Percentiles rank a stretch among this genome's conserved stretches.
phyloP scores from a whole-genome alignment of 306 rosid genomes.

The Cicer bijugum region DNA sequence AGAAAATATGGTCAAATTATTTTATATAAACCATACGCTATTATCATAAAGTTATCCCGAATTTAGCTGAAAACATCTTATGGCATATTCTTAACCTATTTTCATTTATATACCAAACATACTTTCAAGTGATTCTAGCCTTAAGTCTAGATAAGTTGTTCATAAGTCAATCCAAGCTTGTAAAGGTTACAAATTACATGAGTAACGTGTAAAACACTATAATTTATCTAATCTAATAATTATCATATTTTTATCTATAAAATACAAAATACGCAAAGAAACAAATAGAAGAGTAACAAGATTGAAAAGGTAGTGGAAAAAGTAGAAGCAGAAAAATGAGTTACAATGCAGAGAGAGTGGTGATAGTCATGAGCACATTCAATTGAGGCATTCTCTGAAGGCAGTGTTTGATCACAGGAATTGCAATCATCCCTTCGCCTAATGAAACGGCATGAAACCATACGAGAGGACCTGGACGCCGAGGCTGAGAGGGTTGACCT shows the following conservation, averaged over 20 bases:
- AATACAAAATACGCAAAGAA: not conserved
- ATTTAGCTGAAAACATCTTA: too few species aligned
- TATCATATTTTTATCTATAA: not conserved
- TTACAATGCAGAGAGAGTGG: slow-evolving; percentile 90
- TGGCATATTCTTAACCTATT: too few species aligned
- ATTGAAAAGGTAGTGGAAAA: not conserved
- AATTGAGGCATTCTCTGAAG: slow-evolving; percentile 67
- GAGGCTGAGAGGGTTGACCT: slow-evolving; percentile 69
- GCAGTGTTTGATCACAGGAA: slow-evolving; percentile 82
- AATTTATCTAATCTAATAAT: not conserved
- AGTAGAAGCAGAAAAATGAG: not conserved
- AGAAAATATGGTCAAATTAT: too few species aligned
- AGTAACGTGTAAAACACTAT: not conserved
- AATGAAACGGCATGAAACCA: slow-evolving; percentile 97
- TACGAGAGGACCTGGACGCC: slow-evolving; percentile 70
- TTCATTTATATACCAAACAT: too few species aligned
- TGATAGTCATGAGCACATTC: slow-evolving; percentile 70
- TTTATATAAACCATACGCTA: too few species aligned
- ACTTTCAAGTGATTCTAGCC: too few species aligned
- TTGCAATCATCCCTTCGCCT: slow-evolving; percentile 91
- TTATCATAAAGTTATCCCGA: too few species aligned
- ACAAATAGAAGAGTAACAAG: not conserved
- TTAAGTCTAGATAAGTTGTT: too few species aligned
- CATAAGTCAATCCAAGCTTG: not conserved
- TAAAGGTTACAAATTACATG: not conserved